Evolutionary conservation across 2,329 filamentous ascomycete genomes (phyloP).

Genomic region (Purpureocillium lavendulum): DNA sequence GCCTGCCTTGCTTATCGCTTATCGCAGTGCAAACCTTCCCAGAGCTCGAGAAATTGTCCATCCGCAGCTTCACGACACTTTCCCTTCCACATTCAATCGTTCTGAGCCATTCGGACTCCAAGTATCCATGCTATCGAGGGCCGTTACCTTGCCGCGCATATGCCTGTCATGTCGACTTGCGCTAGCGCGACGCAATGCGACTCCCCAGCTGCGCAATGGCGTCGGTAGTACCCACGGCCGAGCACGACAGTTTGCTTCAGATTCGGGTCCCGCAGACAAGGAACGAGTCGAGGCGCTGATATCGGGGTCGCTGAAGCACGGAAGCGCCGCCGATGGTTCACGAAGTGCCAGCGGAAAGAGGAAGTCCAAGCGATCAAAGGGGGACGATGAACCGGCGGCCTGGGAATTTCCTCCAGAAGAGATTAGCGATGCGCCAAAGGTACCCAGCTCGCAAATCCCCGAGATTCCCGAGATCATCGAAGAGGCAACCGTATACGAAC

Average conservation of each 20-base stretch:
- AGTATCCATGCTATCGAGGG: slow-evolving; percentile 26
- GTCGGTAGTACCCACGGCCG: slow-evolving; percentile 4
- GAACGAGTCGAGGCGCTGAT: slow-evolving; percentile 17
- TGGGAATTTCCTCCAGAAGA: slow-evolving; percentile 5
- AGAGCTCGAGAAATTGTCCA: no score
- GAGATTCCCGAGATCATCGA: not conserved
- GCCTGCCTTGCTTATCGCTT: slow-evolving; percentile 11
- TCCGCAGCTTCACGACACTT: no score
- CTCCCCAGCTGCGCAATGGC: slow-evolving; percentile 5
- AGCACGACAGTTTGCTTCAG: slow-evolving; percentile 15
- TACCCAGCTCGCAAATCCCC: not conserved
- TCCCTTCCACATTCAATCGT: not conserved
- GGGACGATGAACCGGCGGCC: slow-evolving; percentile 4
- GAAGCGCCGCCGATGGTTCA: not conserved
- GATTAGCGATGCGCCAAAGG: not conserved
- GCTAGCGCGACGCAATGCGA: slow-evolving; percentile 14
- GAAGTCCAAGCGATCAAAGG: not conserved
- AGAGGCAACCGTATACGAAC: no score
- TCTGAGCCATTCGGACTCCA: slow-evolving; percentile 5
- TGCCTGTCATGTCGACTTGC: slow-evolving; percentile 24
- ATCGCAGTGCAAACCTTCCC: not conserved
- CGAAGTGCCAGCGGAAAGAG: not conserved
- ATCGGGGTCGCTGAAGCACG: slow-evolving; percentile 5
- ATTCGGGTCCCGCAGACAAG: slow-evolving; percentile 11
- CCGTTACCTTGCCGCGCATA: slow-evolving; percentile 20